Conservation (phyloP, 306 rosid species). For the Vigna hirtella region DNA sequence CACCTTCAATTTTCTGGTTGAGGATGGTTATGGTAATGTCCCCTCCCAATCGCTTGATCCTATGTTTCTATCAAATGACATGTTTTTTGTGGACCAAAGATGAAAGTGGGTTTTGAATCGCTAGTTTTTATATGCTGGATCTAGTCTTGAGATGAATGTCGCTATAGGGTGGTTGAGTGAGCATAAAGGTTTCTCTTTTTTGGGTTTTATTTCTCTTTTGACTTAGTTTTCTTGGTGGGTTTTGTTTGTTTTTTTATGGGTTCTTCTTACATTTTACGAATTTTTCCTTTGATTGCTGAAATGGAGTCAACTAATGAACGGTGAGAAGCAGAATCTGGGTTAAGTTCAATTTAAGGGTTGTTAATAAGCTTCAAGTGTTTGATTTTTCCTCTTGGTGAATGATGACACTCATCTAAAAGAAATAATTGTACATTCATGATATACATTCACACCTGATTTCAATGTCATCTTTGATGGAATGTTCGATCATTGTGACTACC, state of each 20-base stretch:
- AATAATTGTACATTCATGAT: not conserved
- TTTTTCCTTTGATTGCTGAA: constrained; percentile 17
- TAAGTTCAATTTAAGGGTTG: constrained; percentile 21
- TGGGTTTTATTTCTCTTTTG: constrained; percentile 8
- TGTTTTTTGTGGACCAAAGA: constrained; percentile 11
- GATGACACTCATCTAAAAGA: not conserved
- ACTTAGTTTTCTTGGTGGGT: constrained; percentile 40
- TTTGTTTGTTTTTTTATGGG: constrained; percentile 39
- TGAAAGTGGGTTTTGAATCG: constrained; percentile 45
- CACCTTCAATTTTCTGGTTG: constrained; percentile 83
- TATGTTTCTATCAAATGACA: not conserved
- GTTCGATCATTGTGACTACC: not conserved
- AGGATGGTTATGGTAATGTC: constrained; percentile 82
- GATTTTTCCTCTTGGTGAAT: constrained; percentile 3
- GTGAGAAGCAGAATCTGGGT: constrained; percentile 2
- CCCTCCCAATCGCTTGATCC: constrained; percentile 21
- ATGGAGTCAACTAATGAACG: not conserved
- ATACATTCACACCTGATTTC: constrained; percentile 14
- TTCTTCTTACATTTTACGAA: constrained; percentile 17
- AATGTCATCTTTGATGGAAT: not conserved
- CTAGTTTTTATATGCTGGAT: constrained; percentile 49
- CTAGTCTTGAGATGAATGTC: constrained; percentile 40
- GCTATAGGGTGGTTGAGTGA: constrained; percentile 2
- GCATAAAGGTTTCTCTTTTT: constrained; percentile 18
- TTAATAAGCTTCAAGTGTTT: constrained; percentile 4